Conservation (phyloP, 116 monocot species). For the Thalassia testudinum region DNA sequence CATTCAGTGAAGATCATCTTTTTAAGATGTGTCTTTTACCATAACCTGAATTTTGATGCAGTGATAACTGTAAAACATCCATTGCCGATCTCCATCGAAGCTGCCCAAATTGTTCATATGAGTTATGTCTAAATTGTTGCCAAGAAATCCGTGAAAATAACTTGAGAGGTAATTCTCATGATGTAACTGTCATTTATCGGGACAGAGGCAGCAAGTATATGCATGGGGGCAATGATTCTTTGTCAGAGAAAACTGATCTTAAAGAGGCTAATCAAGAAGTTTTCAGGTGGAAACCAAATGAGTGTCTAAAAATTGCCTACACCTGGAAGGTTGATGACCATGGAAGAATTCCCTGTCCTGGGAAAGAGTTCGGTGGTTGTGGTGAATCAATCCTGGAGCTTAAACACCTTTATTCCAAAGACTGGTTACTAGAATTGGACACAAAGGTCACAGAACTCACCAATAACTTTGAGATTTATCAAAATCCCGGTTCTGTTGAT, state of each 20-base stretch:
- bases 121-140: constrained; percentile 41
- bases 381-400: constrained; percentile 26
- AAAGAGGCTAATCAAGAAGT: neutral
- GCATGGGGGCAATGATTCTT: constrained; percentile 12
- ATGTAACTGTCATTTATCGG: constrained; percentile 3
- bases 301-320: neutral
- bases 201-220: constrained; percentile 15
- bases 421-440: constrained; percentile 12
- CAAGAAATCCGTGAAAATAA: constrained; percentile 30
- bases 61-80: constrained; percentile 39
- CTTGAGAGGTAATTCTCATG: constrained; percentile 3
- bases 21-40: neutral
- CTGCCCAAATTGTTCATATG: constrained; percentile 35
- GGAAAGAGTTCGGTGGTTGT: constrained; percentile 32
- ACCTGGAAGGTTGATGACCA: constrained; percentile 15
- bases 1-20: neutral
- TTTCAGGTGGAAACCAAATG: neutral
- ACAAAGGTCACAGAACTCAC: constrained; percentile 9
- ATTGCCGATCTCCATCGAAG: constrained; percentile 47
- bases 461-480: neutral
- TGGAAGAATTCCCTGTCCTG: constrained; percentile 31
- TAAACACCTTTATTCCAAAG: constrained; percentile 18
- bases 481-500: neutral
- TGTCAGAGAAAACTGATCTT: neutral
- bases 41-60: constrained; percentile 11